Conservation (phyloP, 2,329 filamentous ascomycete genomes). For the Dactylellina drechsleri region DNA sequence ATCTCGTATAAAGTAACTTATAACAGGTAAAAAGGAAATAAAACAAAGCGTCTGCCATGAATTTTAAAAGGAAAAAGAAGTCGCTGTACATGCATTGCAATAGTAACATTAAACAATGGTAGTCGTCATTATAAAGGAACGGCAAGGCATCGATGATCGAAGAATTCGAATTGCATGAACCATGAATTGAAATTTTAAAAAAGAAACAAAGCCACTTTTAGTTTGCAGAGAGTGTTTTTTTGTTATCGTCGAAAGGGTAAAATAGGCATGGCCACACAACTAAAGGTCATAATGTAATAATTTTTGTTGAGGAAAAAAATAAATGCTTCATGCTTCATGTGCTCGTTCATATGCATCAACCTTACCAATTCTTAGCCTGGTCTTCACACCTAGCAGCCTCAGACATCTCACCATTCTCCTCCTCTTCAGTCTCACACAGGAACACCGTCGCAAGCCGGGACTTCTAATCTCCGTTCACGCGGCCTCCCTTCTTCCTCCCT, state of each 20-base stretch:
- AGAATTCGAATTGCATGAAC: not conserved
- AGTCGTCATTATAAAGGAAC: not conserved
- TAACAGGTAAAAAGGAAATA: not conserved
- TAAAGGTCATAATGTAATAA: no score
- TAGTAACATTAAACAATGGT: conserved; percentile 20
- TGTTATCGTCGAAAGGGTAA: not conserved
- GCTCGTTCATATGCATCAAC: not conserved
- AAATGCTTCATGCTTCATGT: no score
- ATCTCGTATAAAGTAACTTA: not conserved
- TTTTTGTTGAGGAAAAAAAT: no score
- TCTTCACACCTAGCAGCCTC: not conserved
- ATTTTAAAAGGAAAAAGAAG: not conserved
- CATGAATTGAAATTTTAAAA: conserved; percentile 2
- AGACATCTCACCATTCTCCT: not conserved
- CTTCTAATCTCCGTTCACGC: conserved; percentile 46
- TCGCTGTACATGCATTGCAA: conserved; percentile 19
- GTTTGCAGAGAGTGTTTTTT: conserved; percentile 9
- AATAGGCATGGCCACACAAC: no score
- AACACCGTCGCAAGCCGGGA: conserved; percentile 41
- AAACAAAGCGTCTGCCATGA: not conserved
- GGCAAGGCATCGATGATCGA: not conserved
- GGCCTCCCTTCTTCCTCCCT: conserved; percentile 28
- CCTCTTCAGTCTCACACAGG: conserved; percentile 24
- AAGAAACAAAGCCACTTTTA: conserved; percentile 21
- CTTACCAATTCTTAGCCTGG: conserved; percentile 7